phyloP scores from a whole-genome alignment of 441 rosid species.

The Eutrema salsugineum region DNA sequence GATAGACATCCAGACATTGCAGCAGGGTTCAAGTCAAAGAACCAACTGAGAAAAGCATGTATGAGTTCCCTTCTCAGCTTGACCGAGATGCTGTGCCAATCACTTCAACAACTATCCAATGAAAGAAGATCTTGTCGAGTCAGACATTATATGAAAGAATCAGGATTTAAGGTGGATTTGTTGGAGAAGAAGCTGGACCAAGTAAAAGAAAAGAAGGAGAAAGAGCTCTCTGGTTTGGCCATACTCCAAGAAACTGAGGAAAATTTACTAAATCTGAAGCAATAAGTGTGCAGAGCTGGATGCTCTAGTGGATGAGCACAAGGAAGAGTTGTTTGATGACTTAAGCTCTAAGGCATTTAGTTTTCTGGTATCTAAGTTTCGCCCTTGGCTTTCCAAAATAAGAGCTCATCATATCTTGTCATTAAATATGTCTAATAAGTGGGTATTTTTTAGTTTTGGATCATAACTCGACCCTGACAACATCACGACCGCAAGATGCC shows the following conservation, averaged over 20 bases:
- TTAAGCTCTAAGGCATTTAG: neutral
- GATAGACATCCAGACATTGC: conserved; percentile 18
- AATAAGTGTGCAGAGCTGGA: too few species aligned
- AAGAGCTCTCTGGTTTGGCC: too few species aligned
- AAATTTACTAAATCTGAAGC: too few species aligned
- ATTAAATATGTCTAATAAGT: too few species aligned
- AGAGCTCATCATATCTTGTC: too few species aligned
- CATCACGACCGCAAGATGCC: too few species aligned
- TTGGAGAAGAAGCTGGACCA: conserved; percentile 6
- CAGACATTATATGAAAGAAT: neutral
- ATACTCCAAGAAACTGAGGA: too few species aligned
- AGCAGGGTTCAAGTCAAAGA: neutral
- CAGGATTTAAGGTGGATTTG: conserved; percentile 16
- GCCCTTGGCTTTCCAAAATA: neutral
- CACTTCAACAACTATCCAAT: neutral
- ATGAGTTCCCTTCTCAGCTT: conserved; percentile 6
- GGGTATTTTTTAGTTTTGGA: too few species aligned
- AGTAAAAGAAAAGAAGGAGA: conserved; percentile 1
- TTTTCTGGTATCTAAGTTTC: too few species aligned
- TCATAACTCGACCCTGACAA: too few species aligned
- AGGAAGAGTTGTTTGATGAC: neutral
- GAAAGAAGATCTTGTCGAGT: conserved; percentile 9
- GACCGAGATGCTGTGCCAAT: neutral
- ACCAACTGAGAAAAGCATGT: neutral
- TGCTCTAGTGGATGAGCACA: too few species aligned